Conservation (phyloP, 2,329 filamentous ascomycete species). For the Massarina eburnea region DNA sequence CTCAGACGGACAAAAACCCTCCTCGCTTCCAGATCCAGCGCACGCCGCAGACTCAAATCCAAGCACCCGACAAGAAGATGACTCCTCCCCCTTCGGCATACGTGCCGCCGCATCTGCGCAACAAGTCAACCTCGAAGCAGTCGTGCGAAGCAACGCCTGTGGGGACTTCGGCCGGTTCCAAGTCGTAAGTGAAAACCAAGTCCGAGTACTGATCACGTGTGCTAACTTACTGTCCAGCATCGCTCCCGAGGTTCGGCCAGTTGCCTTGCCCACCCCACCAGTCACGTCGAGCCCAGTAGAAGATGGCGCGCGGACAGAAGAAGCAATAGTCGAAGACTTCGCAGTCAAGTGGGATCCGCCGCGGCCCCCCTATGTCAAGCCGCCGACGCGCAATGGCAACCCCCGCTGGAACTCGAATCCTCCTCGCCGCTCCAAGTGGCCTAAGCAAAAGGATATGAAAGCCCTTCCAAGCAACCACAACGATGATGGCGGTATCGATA, state of each 20-base stretch:
- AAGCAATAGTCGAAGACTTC: not conserved
- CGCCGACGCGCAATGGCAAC: constrained; percentile 12
- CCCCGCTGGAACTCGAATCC: constrained; percentile 13
- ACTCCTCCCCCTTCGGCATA: constrained; percentile 5
- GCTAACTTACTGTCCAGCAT: not conserved
- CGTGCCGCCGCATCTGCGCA: constrained; percentile 31
- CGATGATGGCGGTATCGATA: constrained; percentile 24
- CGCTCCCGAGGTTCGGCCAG: not conserved
- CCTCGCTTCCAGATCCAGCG: not conserved
- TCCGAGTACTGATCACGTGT: not conserved
- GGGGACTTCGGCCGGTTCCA: not conserved
- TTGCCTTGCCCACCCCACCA: constrained; percentile 5
- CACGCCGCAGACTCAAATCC: not conserved
- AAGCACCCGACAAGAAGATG: constrained; percentile 7
- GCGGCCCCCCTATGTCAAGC: not conserved
- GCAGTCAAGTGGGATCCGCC: constrained; percentile 10
- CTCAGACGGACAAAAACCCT: not conserved
- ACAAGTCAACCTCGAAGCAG: constrained; percentile 1
- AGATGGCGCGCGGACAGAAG: not conserved
- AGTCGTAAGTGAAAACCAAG: not conserved
- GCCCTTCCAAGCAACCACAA: constrained; percentile 14
- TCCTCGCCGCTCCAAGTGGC: constrained; percentile 35
- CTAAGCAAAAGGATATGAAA: constrained; percentile 32
- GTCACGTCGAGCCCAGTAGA: not conserved
- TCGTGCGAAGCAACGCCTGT: not conserved